These are phyloP conservation scores for Microsporum canis DNA, from an alignment of 2,329 filamentous ascomycete genomes.

Conservation along the genomic window DNA sequence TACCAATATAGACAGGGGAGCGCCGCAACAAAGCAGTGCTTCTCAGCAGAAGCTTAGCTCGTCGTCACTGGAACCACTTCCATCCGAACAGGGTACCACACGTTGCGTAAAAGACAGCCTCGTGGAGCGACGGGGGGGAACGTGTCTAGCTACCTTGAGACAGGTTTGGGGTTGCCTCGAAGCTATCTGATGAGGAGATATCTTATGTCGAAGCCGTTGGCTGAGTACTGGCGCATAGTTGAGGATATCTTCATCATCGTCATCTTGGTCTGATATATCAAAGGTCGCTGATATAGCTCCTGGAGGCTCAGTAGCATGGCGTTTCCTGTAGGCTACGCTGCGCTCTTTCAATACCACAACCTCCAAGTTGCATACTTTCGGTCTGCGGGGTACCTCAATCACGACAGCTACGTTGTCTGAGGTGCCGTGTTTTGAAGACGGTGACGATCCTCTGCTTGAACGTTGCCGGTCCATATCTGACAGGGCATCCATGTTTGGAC, in stretches of 20 bases:
- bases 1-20: neutral
- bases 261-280: neutral
- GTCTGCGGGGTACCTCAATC: slow-evolving; percentile 4
- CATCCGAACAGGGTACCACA: slow-evolving; percentile 3
- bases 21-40: neutral
- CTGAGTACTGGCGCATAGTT: slow-evolving; percentile 5
- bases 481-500: neutral
- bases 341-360: neutral
- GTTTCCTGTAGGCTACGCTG: neutral
- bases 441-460: neutral
- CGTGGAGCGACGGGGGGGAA: neutral
- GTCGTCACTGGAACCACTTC: slow-evolving; percentile 9
- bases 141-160: neutral
- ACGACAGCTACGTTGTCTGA: neutral
- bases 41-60: slow-evolving; percentile 11
- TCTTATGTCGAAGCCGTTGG: neutral
- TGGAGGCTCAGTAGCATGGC: neutral
- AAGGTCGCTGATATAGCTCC: neutral
- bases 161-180: neutral
- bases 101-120: neutral
- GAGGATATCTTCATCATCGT: slow-evolving; percentile 12
- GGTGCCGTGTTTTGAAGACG: neutral
- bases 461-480: neutral
- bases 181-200: neutral
- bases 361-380: neutral